Percentiles rank a stretch among this genome's conserved stretches.
Conservation (phyloP, 2,329 filamentous ascomycete species). For the Claviceps monticola region DNA sequence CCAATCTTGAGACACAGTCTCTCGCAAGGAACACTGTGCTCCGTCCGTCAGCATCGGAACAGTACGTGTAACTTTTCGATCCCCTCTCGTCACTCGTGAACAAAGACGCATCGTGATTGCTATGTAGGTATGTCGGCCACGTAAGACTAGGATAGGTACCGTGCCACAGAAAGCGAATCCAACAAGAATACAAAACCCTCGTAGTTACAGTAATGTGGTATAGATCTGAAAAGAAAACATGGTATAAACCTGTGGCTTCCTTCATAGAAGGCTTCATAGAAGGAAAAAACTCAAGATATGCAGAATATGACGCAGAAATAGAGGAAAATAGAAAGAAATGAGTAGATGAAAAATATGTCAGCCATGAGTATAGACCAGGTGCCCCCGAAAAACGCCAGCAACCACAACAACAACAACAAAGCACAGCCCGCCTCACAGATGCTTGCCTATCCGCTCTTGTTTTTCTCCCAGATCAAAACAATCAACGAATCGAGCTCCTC, state of each 20-base stretch:
- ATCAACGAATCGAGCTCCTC: constrained; percentile 25
- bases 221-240: background rate
- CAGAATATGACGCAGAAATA: background rate
- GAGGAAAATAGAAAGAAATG: background rate
- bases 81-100: no score
- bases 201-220: background rate
- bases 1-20: no score
- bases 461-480: constrained; percentile 25
- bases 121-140: no score
- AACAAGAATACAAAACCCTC: background rate
- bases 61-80: no score
- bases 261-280: no score
- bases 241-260: no score
- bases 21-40: no score
- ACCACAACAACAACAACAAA: background rate
- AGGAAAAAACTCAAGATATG: no score
- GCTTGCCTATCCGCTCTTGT: background rate
- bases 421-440: background rate
- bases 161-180: no score
- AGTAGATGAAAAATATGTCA: background rate
- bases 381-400: background rate
- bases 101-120: background rate
- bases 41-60: no score
- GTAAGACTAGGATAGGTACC: no score
- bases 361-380: no score